phyloP scores from a whole-genome alignment of 805 yeast genomes.

The Barnettozyma salicaria region DNA sequence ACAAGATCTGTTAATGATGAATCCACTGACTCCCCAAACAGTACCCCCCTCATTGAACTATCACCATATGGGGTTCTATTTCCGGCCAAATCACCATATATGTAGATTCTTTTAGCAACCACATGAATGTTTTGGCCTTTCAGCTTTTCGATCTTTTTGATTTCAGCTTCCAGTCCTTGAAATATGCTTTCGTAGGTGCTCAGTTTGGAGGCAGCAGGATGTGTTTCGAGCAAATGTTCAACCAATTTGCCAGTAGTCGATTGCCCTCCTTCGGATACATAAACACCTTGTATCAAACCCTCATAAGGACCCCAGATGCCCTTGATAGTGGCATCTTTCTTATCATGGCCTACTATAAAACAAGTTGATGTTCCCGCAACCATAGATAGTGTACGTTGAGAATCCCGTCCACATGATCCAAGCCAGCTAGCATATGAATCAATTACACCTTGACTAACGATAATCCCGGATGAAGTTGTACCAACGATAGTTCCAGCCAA shows the following conservation, averaged over 20 bases:
- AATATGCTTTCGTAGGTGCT: slow-evolving; percentile 17
- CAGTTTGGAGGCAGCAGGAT: slow-evolving; percentile 28
- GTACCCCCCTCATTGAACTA: slow-evolving; percentile 41
- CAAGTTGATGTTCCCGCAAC: slow-evolving; percentile 64
- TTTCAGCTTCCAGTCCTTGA: slow-evolving; percentile 19
- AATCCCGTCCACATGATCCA: slow-evolving; percentile 28
- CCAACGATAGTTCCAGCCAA: slow-evolving; percentile 30
- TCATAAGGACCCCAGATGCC: slow-evolving; percentile 62
- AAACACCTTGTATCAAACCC: slow-evolving; percentile 28
- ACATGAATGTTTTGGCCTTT: slow-evolving; percentile 22
- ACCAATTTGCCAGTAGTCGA: slow-evolving; percentile 52
- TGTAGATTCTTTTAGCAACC: slow-evolving; percentile 33
- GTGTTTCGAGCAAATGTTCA: slow-evolving; percentile 41
- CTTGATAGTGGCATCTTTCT: slow-evolving; percentile 19
- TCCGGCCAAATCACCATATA: slow-evolving; percentile 53
- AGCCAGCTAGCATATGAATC: slow-evolving; percentile 57
- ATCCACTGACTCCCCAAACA: slow-evolving; percentile 42
- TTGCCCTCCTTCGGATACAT: slow-evolving; percentile 49
- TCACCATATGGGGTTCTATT: slow-evolving; percentile 53
- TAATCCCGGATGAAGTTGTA: slow-evolving; percentile 5
- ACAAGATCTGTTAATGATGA: slow-evolving; percentile 30
- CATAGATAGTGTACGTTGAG: slow-evolving; percentile 34
- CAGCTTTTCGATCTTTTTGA: slow-evolving; percentile 13
- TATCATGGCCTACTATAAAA: slow-evolving; percentile 32
- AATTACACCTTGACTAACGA: slow-evolving; percentile 44